Evolutionary conservation across 2,329 filamentous ascomycete species (phyloP).

Genomic region (Mariannaea sp.): DNA sequence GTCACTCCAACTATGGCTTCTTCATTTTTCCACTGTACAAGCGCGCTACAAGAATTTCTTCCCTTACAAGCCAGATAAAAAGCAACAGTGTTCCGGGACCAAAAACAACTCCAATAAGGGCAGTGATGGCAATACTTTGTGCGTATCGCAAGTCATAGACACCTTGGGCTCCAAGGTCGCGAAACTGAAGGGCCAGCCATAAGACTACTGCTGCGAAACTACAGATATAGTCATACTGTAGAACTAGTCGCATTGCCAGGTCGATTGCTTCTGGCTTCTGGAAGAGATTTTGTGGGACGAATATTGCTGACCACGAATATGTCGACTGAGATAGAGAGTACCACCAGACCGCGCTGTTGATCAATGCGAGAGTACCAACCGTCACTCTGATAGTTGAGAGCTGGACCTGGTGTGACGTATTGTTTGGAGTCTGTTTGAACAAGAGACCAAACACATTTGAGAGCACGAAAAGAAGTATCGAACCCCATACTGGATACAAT

Average conservation of each 20-base stretch:
- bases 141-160: conserved; percentile 19
- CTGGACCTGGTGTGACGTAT: neutral
- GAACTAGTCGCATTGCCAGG: conserved; percentile 25
- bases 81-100: conserved; percentile 27
- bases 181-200: conserved; percentile 34
- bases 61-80: conserved; percentile 26
- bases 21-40: neutral
- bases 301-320: conserved; percentile 17
- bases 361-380: neutral
- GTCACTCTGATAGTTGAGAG: conserved; percentile 2
- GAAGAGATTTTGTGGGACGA: conserved; percentile 34
- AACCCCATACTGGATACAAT: conserved; percentile 36
- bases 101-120: conserved; percentile 3
- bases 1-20: neutral
- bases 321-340: conserved; percentile 18
- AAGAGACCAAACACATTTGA: neutral
- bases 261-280: conserved; percentile 20
- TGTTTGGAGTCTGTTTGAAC: neutral
- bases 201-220: conserved; percentile 24
- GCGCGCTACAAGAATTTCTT: conserved; percentile 22
- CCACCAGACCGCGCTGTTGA: conserved; percentile 29
- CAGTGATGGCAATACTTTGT: neutral
- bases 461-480: conserved; percentile 21
- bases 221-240: conserved; percentile 40
- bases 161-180: conserved; percentile 31